Evolutionary conservation across 225 moss, liverwort and hornwort species (phyloP), one percentile per base, ranked within the genome.

Genomic region (Pseudoscleropodium purum): DNA sequence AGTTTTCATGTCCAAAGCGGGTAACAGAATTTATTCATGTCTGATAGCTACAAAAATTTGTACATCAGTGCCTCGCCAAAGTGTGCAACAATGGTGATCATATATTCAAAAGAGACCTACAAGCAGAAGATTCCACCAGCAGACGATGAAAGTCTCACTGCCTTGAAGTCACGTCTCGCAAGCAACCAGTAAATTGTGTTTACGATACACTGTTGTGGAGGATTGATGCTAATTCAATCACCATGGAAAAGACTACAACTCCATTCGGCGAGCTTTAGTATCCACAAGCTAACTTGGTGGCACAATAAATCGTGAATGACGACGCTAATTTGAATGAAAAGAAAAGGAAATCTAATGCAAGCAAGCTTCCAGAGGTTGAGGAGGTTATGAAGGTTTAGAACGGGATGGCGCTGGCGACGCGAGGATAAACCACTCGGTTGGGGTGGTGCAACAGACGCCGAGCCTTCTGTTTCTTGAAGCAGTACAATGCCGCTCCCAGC

Each of bases 391-490:
- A 15, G n/a, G 39, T 29, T 68, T 69, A 96, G 88, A 96, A 91
- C 3, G 95, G 96, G 56, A 95, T 66, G 47, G 91, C 79, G 39
- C 91, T 92, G 15, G 93, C 70, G 36, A 95, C 91, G 37, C 89
- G 89, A 43, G 94, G 94, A 65, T 94, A 95, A 31, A 95, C 94
- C 33, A 95, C 93, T 29, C 90, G 68, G 37, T 88, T 90, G 25
- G 94, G 92, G 66, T 95, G 93, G 57, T 87, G 89, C 91, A 97
- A 88, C 39, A 97, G 92, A 66, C 97, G 90, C 26, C 94, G 92
- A 6, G 91, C 96, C 88, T 92, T 94, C 37, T 89, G 86, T 51
- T 89, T 92, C 64, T 18, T 81, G 90, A 94, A 95, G 84, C 90
- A 91, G 89, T 94, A 95, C 63, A 97, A 86, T 6, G 92, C 85